These are phyloP conservation scores for Guillardia theta DNA, from an alignment of 78 protist species.

Conservation along the genomic window DNA sequence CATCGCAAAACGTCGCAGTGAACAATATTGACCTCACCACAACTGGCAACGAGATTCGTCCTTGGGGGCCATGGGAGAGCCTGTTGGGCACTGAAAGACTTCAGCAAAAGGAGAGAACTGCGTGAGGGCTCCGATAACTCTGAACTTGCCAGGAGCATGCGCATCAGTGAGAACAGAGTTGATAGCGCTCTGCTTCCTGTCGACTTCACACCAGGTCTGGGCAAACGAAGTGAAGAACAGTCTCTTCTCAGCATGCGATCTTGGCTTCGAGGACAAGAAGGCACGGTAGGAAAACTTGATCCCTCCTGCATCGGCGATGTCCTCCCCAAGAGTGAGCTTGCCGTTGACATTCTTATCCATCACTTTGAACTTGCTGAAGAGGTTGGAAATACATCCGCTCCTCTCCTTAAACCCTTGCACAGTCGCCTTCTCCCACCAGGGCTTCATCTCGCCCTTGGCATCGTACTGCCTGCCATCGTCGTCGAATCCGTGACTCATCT, in stretches of 20 bases:
- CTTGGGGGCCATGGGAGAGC: slow-evolving; percentile 19
- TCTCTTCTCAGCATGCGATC: neutral
- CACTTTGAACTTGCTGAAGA: neutral
- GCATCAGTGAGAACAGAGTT: neutral
- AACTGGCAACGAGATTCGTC: slow-evolving; percentile 11
- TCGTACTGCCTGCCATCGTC: slow-evolving; percentile 38
- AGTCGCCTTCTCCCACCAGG: slow-evolving; percentile 39
- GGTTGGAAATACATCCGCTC: neutral
- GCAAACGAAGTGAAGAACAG: slow-evolving; percentile 31
- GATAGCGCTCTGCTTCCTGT: neutral
- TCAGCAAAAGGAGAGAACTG: slow-evolving; percentile 36
- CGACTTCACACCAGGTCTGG: slow-evolving; percentile 26
- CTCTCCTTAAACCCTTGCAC: slow-evolving; percentile 14
- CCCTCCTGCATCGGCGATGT: slow-evolving; percentile 33
- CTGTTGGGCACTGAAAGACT: neutral
- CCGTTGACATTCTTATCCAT: slow-evolving; percentile 25
- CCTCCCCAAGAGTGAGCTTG: slow-evolving; percentile 31
- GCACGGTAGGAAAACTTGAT: slow-evolving; percentile 15
- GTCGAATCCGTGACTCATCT: slow-evolving; percentile 43
- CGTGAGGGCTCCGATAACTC: neutral
- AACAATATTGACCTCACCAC: neutral
- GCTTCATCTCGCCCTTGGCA: slow-evolving; percentile 26
- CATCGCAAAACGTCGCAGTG: no score
- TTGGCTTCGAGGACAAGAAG: neutral
- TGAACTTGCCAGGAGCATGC: slow-evolving; percentile 30